These are phyloP conservation scores for Trichoderma asperellum DNA, from an alignment of 2,329 filamentous ascomycete genomes.

Conservation along the genomic window DNA sequence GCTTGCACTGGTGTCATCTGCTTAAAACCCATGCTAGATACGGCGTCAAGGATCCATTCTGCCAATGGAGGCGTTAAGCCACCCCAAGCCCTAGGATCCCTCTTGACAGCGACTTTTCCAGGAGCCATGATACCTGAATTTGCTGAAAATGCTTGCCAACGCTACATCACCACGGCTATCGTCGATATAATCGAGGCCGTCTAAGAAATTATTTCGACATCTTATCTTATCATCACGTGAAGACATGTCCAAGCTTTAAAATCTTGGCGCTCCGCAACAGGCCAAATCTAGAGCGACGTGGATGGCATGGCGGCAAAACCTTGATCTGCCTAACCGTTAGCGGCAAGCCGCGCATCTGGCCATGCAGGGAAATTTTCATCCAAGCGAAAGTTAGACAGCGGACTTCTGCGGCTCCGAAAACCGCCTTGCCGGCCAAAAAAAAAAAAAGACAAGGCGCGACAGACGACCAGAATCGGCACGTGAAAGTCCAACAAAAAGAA, in stretches of 20 bases:
- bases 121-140: conserved; percentile 39
- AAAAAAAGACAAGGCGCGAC: neutral
- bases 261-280: neutral
- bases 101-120: conserved; percentile 44
- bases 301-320: neutral
- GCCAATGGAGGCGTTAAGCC: conserved; percentile 46
- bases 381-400: neutral
- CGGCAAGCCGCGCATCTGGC: neutral
- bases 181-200: conserved; percentile 3
- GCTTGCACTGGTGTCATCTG: conserved; percentile 96
- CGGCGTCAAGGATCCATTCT: conserved; percentile 81
- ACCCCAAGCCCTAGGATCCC: conserved; percentile 54
- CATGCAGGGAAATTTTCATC: neutral
- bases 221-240: conserved; percentile 44
- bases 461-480: conserved; percentile 14
- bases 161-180: neutral
- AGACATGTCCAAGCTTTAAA: neutral
- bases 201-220: conserved; percentile 25
- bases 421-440: neutral
- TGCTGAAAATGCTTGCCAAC: neutral
- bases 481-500: conserved; percentile 23
- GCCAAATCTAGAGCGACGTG: neutral
- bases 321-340: neutral
- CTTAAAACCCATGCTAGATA: conserved; percentile 80
- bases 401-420: neutral